A percentile compares a stretch with the other conserved stretches of the same genome.
Conservation (phyloP, 108 stramenopile genomes). For the Nannochloropsis salina region DNA sequence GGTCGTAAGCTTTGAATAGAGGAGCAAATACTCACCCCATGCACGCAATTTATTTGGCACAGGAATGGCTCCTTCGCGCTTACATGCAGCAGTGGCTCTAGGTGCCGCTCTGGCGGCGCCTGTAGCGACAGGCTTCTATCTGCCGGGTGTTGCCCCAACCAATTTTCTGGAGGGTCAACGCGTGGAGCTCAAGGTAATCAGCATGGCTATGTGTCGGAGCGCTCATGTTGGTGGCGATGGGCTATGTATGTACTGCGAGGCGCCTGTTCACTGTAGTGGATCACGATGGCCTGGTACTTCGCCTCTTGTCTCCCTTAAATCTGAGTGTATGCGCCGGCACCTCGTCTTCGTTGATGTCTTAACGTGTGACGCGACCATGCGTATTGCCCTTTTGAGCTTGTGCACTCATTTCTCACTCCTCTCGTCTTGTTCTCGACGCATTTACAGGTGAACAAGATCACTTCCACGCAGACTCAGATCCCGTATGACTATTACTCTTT, state of each 20-base stretch:
- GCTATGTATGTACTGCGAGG: too few species aligned
- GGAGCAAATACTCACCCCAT: neutral
- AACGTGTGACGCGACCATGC: neutral
- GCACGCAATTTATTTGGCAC: neutral
- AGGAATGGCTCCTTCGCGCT: conserved; percentile 19
- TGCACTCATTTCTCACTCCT: neutral
- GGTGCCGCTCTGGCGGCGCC: neutral
- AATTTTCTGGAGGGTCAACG: conserved; percentile 50
- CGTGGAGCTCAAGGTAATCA: conserved; percentile 49
- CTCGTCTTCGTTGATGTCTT: neutral
- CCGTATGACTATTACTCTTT: conserved; percentile 50
- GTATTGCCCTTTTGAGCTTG: neutral
- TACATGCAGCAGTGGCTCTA: neutral
- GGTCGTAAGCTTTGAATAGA: too few species aligned
- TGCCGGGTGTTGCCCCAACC: conserved; percentile 54
- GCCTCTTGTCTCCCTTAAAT: neutral
- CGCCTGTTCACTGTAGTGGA: neutral
- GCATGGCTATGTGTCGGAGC: neutral
- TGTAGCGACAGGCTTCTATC: conserved; percentile 45
- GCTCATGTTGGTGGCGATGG: too few species aligned
- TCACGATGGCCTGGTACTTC: neutral
- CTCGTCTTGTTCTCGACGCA: neutral
- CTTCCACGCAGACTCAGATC: conserved; percentile 52
- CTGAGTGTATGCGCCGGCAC: neutral
- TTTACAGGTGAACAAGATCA: conserved; percentile 58